phyloP scores from a whole-genome alignment of 1,139 yeast genomes.

The Tardiomyces digboiensis region DNA sequence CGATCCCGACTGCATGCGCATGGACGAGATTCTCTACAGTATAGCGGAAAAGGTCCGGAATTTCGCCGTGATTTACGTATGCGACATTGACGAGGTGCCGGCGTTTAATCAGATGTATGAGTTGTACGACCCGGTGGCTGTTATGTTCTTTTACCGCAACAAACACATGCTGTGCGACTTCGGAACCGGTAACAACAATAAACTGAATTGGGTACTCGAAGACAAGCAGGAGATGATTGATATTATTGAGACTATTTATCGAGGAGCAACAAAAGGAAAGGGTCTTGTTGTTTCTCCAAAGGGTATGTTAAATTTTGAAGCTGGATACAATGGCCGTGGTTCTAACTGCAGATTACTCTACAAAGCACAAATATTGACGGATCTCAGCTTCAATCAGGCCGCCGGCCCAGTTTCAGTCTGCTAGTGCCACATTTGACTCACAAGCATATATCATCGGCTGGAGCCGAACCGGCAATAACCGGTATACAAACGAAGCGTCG shows the following conservation, averaged over 20 bases:
- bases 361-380: slow-evolving; percentile 26
- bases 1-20: slow-evolving; percentile 73
- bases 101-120: slow-evolving; percentile 95
- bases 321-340: not conserved
- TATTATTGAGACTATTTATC: slow-evolving; percentile 76
- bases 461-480: too few species aligned
- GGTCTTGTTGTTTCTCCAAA: slow-evolving; percentile 85
- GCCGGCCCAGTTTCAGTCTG: too few species aligned
- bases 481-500: too few species aligned
- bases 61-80: slow-evolving; percentile 80
- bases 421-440: too few species aligned
- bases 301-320: slow-evolving; percentile 22
- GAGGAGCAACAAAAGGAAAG: slow-evolving; percentile 90
- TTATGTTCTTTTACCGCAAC: slow-evolving; percentile 90
- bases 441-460: too few species aligned
- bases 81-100: slow-evolving; percentile 83
- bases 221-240: slow-evolving; percentile 90
- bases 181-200: slow-evolving; percentile 97
- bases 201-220: slow-evolving; percentile 68
- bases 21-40: slow-evolving; percentile 78
- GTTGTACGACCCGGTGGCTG: slow-evolving; percentile 78
- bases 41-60: slow-evolving; percentile 79
- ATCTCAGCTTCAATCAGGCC: too few species aligned
- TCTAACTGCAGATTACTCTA: slow-evolving; percentile 21
- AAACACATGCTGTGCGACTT: slow-evolving; percentile 98